phyloP scores from a whole-genome alignment of 2,329 filamentous ascomycete species.

The Coniochaeta hoffmannii region DNA sequence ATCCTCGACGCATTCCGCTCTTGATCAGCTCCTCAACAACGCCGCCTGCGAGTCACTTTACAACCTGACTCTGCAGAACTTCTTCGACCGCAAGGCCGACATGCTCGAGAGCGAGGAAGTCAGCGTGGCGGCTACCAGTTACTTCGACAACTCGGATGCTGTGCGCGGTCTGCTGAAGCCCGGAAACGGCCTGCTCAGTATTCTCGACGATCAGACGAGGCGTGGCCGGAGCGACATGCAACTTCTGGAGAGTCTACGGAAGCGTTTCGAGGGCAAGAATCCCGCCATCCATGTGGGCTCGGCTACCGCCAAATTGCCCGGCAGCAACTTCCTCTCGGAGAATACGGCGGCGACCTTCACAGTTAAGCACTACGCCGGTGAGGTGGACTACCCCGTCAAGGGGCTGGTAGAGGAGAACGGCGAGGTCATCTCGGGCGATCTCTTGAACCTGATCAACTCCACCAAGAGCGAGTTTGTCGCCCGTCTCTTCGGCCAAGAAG shows the following conservation, averaged over 20 bases:
- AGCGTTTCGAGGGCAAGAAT: constrained; percentile 92
- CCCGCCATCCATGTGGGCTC: constrained; percentile 76
- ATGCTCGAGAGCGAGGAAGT: constrained; percentile 93
- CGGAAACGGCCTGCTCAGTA: constrained; percentile 87
- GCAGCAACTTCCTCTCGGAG: constrained; percentile 83
- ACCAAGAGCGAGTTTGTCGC: constrained; percentile 85
- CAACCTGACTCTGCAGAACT: constrained; percentile 88
- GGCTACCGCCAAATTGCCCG: constrained; percentile 68
- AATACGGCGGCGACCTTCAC: constrained; percentile 78
- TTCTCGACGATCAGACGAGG: constrained; percentile 90
- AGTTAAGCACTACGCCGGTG: constrained; percentile 90
- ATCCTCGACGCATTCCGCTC: constrained; percentile 70
- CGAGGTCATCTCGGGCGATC: constrained; percentile 88
- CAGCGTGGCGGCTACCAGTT: constrained; percentile 81
- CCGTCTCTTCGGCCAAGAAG: constrained; percentile 93
- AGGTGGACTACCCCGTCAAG: constrained; percentile 86
- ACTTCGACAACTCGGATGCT: constrained; percentile 95
- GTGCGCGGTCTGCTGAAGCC: constrained; percentile 87
- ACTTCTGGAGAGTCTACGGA: constrained; percentile 81
- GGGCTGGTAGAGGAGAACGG: constrained; percentile 92
- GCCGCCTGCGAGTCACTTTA: constrained; percentile 88
- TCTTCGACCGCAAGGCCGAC: constrained; percentile 92
- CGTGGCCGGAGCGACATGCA: constrained; percentile 85
- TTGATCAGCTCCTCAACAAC: constrained; percentile 93
- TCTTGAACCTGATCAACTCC: constrained; percentile 87